phyloP scores from a whole-genome alignment of 1,284 basidiomycete species.

The Termitomyces sp. region DNA sequence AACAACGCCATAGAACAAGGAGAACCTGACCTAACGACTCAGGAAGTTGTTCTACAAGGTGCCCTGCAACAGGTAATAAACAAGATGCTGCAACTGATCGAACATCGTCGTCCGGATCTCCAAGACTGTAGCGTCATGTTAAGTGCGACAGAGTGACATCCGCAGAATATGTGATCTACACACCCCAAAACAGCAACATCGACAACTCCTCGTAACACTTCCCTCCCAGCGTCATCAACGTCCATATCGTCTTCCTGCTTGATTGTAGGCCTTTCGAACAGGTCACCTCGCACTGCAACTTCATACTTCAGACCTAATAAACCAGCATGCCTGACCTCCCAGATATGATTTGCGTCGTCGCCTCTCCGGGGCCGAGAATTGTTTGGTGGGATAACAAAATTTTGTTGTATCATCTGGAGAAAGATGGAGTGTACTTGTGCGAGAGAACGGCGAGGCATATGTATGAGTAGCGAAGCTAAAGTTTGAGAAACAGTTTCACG shows the following conservation, averaged over 20 bases:
- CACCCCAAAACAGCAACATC: slow-evolving; percentile 86
- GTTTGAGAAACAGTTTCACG: slow-evolving; percentile 96
- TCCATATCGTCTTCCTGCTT: slow-evolving; percentile 32
- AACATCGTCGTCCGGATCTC: slow-evolving; percentile 95
- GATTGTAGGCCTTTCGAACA: slow-evolving; percentile 50
- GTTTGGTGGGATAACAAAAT: slow-evolving; percentile 46
- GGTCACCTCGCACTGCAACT: slow-evolving; percentile 86
- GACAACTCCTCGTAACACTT: slow-evolving; percentile 73
- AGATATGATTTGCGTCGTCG: slow-evolving; percentile 68
- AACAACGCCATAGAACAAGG: slow-evolving; percentile 86
- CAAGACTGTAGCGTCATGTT: slow-evolving; percentile 49
- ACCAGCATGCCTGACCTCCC: slow-evolving; percentile 98
- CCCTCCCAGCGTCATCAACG: slow-evolving; percentile 37
- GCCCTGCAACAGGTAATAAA: slow-evolving; percentile 78
- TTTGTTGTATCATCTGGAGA: slow-evolving; percentile 91
- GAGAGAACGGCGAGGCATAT: slow-evolving; percentile 78
- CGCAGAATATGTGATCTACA: slow-evolving; percentile 22
- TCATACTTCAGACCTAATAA: slow-evolving; percentile 96
- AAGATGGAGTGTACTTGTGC: slow-evolving; percentile 80
- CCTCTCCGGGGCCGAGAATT: slow-evolving; percentile 30
- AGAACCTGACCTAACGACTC: slow-evolving; percentile 72
- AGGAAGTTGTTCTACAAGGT: slow-evolving; percentile 76
- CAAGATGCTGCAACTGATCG: slow-evolving; percentile 93
- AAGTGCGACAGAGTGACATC: slow-evolving; percentile 13
- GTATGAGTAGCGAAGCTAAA: slow-evolving; percentile 82